Evolutionary conservation across 2,329 filamentous ascomycete genomes (phyloP), one percentile per base, ranked within the genome.

Genomic region (Alternaria ventricosa): DNA sequence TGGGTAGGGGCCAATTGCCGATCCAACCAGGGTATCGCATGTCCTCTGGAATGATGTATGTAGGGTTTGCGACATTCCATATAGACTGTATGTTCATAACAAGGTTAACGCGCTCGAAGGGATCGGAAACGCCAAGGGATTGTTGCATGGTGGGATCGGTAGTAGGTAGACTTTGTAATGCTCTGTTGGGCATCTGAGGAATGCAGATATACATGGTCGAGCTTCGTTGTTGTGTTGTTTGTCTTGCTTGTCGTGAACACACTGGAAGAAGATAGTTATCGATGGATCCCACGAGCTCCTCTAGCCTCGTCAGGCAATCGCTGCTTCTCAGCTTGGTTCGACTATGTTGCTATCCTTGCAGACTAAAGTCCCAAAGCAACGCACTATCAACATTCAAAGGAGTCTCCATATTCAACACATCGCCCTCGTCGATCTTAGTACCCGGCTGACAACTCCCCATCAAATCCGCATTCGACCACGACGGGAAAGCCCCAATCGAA

Each of bases 361-460:
- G 13, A 25, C 44, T 22, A 28, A 49, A 56, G 10, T 56, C 30
- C 58, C 58, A 60, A 15, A 56, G 41, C 5, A n/a, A 2, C 12
- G 58, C 18, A 1, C 30, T 54, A 56, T 56, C 49, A 11, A 60
- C 36, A 22, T 49, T 13, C 30, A 60, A 10, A 4, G 58, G 44
- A 15, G 44, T 13, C 10, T 49, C 43, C 7, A 60, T 30, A 4
- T 50, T 33, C 51, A 60, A 6, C 12, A 47, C 13, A 5, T 60
- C 51, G 3, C 44, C 22, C n/a, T 56, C 50, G 3, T 45, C 11
- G 4, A 50, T 13, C 18, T 51, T 51, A 10, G 8, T 22, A 36
- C 12, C 28, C 28, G 28, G 49, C 49, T 51, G 49, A 23, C 20
- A 36, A 12, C 18, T 23, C 12, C 49, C 28, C 49, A 51, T 51